A percentile compares a stretch with the other conserved stretches of the same genome.
These are phyloP conservation scores for Suillus decipiens DNA, from an alignment of 768 basidiomycete genomes.

Conservation along the genomic window DNA sequence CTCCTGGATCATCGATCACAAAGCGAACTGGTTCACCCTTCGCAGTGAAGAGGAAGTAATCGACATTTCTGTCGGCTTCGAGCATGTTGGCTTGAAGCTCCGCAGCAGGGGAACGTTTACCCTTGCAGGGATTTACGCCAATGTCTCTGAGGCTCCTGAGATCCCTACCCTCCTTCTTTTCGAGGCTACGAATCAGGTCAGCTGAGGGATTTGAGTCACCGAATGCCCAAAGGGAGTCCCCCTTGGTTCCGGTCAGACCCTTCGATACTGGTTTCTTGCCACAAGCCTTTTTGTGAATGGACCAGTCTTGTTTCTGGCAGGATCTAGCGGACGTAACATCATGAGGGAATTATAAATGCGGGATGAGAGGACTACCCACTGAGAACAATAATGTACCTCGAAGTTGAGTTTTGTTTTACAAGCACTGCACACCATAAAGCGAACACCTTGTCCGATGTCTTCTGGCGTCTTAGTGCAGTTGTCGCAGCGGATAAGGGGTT, in stretches of 20 bases:
- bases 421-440: slow-evolving; percentile 25
- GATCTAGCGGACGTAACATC: slow-evolving; percentile 10
- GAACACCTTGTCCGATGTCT: slow-evolving; percentile 17
- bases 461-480: slow-evolving; percentile 21
- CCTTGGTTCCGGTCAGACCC: slow-evolving; percentile 21
- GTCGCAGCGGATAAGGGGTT: slow-evolving; percentile 22
- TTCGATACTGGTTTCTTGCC: slow-evolving; percentile 22
- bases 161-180: background rate
- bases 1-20: slow-evolving; percentile 13
- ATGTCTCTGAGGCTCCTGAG: slow-evolving; percentile 8
- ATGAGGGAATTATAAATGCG: background rate
- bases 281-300: slow-evolving; percentile 18
- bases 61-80: slow-evolving; percentile 18
- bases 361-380: slow-evolving; percentile 5
- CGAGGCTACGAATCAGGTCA: background rate
- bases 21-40: slow-evolving; percentile 17
- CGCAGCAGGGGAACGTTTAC: slow-evolving; percentile 19
- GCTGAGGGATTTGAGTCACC: slow-evolving; percentile 7
- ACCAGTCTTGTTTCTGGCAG: slow-evolving; percentile 23
- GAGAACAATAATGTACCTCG: slow-evolving; percentile 23
- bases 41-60: slow-evolving; percentile 25
- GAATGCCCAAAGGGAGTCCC: slow-evolving; percentile 18
- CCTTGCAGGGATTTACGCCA: slow-evolving; percentile 15
- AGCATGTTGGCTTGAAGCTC: slow-evolving; percentile 23
- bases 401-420: slow-evolving; percentile 23